Evolutionary conservation across 331 rosid genomes (phyloP).

Genomic region (Saraca asoca): DNA sequence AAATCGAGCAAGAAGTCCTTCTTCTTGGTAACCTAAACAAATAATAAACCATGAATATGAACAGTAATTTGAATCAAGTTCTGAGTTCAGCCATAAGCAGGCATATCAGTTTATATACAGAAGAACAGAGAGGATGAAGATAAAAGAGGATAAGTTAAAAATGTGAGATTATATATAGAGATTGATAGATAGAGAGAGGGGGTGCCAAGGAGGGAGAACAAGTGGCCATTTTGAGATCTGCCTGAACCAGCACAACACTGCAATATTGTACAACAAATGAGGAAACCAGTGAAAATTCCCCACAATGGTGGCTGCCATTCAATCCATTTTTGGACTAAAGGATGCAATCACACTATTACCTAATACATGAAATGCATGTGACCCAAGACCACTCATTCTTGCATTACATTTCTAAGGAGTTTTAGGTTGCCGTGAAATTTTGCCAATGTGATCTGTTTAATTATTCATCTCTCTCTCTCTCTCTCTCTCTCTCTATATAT

Average conservation of each 20-base stretch:
- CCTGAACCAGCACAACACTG: not conserved
- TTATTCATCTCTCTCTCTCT: too few species aligned
- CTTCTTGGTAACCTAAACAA: constrained; percentile 82
- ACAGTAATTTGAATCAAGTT: constrained; percentile 15
- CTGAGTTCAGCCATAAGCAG: constrained; percentile 15
- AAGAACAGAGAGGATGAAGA: not conserved
- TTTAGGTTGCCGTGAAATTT: too few species aligned
- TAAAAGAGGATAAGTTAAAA: too few species aligned
- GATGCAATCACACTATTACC: not conserved
- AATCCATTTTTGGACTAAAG: not conserved
- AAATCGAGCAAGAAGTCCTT: constrained; percentile 78
- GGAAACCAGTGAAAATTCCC: not conserved
- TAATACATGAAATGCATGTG: not conserved
- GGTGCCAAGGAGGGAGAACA: not conserved
- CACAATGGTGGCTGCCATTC: not conserved
- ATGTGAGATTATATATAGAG: too few species aligned
- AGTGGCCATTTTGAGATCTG: not conserved
- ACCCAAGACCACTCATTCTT: not conserved
- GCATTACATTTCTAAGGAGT: too few species aligned
- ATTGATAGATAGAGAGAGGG: not conserved
- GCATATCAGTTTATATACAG: not conserved
- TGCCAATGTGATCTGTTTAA: too few species aligned
- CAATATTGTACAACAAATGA: not conserved
- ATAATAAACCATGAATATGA: constrained; percentile 10
- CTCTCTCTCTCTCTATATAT: too few species aligned